Base-by-base conservation (phyloP, 2,329 filamentous ascomycete species). In the Penicillium sp. region DNA sequence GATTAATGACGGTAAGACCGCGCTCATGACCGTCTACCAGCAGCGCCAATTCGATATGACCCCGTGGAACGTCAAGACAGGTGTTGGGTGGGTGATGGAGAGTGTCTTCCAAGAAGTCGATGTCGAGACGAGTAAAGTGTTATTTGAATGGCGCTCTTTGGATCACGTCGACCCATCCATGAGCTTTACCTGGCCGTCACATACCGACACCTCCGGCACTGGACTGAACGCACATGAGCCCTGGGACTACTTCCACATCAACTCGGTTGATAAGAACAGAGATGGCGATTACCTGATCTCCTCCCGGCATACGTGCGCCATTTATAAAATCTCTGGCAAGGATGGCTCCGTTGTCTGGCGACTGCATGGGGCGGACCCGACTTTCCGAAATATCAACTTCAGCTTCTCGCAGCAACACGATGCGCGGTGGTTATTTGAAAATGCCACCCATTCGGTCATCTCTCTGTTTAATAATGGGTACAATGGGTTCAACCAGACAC, bases 41-140 rank as follows among this genome's bases (percentile, higher is more conserved):
- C 77, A 78, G 62, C 75, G 74, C 28, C 75, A 79, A 56, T 80
- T 82, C 66, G 83, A 85, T 61, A 76, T 85, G 73, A 82, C 78
- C 5, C 72, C 72, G 6, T 78, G 76, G 73, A 79, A 79, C 55
- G 68, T 79, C 55, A 72, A 76, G 53, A 72, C 75, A 8, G 81
- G 82, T 4, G 75, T 84, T 62, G 82, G 82, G 1, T 85, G 81
- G 81, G 70, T 85, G 38, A 81, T 84, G 65, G 80, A 84, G 69
- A 82, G 82, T 58, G 75, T 84, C 2, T 84, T 85, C 62, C 83
- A 85, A 68, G 83, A 85, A 69, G 74, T 85, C 8, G 80, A 85
- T 19, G 78, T 84, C 40, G 80, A 83, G 56, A 83, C 80, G 8
- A 79, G 78, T 30, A 71, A 75, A 58, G 75, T 83, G 30, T 44